phyloP scores from a whole-genome alignment of 2,329 filamentous ascomycete species.

The Exophiala aquamarina region DNA sequence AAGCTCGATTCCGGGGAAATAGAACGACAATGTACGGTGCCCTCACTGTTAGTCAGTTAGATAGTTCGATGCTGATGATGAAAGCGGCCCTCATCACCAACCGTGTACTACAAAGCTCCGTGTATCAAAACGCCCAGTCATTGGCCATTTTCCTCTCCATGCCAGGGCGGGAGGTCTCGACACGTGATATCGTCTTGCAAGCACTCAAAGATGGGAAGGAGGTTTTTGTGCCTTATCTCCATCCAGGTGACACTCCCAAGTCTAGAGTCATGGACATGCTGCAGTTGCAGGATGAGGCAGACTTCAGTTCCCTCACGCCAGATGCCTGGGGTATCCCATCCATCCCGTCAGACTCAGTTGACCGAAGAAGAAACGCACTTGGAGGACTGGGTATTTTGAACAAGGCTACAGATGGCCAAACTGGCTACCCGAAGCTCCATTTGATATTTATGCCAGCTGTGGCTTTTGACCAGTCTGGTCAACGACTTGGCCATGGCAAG shows the following conservation, averaged over 20 bases:
- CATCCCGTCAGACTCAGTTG: slow-evolving; percentile 65
- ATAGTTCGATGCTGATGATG: slow-evolving; percentile 27
- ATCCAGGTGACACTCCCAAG: slow-evolving; percentile 43
- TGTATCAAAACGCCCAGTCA: slow-evolving; percentile 71
- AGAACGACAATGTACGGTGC: slow-evolving; percentile 25
- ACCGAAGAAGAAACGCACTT: slow-evolving; percentile 69
- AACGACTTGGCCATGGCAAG: slow-evolving; percentile 86
- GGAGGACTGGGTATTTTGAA: slow-evolving; percentile 48
- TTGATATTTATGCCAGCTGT: slow-evolving; percentile 90
- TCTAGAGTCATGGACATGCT: slow-evolving; percentile 94
- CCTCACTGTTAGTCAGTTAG: too few relatives aligned
- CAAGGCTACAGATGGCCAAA: slow-evolving; percentile 21
- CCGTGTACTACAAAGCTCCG: slow-evolving; percentile 64
- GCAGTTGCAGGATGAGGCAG: slow-evolving; percentile 66
- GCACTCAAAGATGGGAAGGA: slow-evolving; percentile 75
- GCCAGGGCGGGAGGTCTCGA: slow-evolving; percentile 84
- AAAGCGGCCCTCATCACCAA: slow-evolving; percentile 67
- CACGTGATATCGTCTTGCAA: slow-evolving; percentile 76
- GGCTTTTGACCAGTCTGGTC: slow-evolving; percentile 76
- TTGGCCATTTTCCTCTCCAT: slow-evolving; percentile 93
- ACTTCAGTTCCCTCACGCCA: slow-evolving; percentile 73
- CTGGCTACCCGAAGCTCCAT: slow-evolving; percentile 60
- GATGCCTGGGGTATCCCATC: slow-evolving; percentile 98
- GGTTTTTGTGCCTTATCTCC: slow-evolving; percentile 89
- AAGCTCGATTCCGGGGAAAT: slow-evolving; percentile 21